Conservation (phyloP, 2,329 filamentous ascomycete genomes). For the Pseudohalonectria lignicola region DNA sequence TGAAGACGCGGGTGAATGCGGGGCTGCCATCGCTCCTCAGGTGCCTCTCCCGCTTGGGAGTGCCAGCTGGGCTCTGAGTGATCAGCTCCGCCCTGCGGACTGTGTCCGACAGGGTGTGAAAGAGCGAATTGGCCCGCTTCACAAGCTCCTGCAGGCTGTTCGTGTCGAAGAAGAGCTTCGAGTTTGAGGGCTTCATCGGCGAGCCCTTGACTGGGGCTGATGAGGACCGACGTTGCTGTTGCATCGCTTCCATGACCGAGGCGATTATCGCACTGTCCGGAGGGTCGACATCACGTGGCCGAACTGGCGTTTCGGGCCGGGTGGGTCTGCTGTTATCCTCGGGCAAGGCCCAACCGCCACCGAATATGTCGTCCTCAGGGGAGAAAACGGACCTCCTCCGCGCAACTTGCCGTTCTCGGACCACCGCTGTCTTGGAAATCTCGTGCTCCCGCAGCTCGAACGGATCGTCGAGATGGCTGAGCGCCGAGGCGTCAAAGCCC, state of each 20-base stretch:
- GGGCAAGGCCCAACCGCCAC: conserved; percentile 32
- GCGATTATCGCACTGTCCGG: conserved; percentile 38
- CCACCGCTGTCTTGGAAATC: conserved; percentile 38
- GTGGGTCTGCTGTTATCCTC: conserved; percentile 24
- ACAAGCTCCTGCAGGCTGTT: conserved; percentile 58
- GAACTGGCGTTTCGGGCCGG: conserved; percentile 28
- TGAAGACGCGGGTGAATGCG: conserved; percentile 57
- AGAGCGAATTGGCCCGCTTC: conserved; percentile 48
- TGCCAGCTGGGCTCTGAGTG: conserved; percentile 42
- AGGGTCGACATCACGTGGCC: conserved; percentile 13
- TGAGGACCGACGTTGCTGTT: conserved; percentile 35
- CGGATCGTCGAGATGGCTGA: conserved; percentile 30
- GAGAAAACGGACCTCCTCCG: conserved; percentile 52
- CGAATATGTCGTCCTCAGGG: conserved; percentile 57
- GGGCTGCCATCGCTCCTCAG: conserved; percentile 45
- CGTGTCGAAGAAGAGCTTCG: conserved; percentile 56
- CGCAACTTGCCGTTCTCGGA: conserved; percentile 39
- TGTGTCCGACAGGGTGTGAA: conserved; percentile 47
- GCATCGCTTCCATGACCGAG: conserved; percentile 54
- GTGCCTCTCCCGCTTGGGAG: conserved; percentile 32
- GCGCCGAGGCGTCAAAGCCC: conserved; percentile 32
- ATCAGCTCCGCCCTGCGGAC: conserved; percentile 48
- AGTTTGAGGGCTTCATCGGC: conserved; percentile 25
- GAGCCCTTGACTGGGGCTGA: conserved; percentile 24
- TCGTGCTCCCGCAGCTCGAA: conserved; percentile 29